Percentiles rank a stretch among this genome's conserved stretches.
These are phyloP conservation scores for Aspergillus niger DNA, from an alignment of 2,329 filamentous ascomycete species.

Conservation along the genomic window DNA sequence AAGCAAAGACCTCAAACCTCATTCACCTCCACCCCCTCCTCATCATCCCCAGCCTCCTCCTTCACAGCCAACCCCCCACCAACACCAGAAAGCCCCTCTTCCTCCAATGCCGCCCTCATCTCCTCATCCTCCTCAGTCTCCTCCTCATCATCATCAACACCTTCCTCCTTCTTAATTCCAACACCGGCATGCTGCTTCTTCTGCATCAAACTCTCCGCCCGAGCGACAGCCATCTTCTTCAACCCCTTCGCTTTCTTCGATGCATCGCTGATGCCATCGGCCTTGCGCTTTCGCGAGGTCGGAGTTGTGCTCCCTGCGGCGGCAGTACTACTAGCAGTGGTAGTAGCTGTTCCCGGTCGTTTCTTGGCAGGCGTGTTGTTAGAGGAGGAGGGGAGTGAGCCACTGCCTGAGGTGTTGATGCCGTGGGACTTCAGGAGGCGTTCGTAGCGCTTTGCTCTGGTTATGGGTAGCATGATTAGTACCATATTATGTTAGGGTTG, in stretches of 20 bases:
- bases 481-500: too few species aligned
- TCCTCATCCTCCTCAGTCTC: neutral
- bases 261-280: constrained; percentile 8
- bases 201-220: constrained; percentile 13
- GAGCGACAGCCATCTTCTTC: constrained; percentile 14
- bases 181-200: neutral
- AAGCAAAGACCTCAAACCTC: neutral
- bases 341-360: neutral
- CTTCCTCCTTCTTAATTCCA: neutral
- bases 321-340: constrained; percentile 19
- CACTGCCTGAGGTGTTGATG: constrained; percentile 38
- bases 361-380: neutral
- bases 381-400: neutral
- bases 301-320: neutral
- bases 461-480: too few species aligned
- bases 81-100: neutral
- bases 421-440: constrained; percentile 58
- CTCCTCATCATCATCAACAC: neutral
- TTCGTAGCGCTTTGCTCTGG: constrained; percentile 68
- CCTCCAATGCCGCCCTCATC: neutral
- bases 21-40: neutral
- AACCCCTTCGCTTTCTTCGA: constrained; percentile 10
- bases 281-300: neutral
- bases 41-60: neutral
- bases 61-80: neutral